phyloP scores from a whole-genome alignment of 2,329 filamentous ascomycete species.

The Penicillium sp. region DNA sequence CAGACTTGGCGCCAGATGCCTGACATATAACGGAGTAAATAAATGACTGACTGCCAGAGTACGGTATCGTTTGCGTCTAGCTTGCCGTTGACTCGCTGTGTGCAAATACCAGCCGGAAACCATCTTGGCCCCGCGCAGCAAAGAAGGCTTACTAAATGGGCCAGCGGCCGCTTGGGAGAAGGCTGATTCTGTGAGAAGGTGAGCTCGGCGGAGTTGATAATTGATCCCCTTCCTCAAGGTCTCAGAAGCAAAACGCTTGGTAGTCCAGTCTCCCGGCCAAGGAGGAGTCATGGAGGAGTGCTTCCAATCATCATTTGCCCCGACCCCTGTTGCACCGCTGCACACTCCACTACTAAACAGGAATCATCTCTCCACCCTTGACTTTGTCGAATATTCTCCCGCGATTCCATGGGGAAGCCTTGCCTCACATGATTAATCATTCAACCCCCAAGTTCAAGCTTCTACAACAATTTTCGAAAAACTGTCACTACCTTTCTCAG shows the following conservation, averaged over 20 bases:
- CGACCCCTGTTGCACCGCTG: slow-evolving; percentile 2
- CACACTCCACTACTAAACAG: neutral
- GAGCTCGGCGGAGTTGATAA: neutral
- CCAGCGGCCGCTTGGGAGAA: neutral
- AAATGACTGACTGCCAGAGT: no score
- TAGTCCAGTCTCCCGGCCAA: neutral
- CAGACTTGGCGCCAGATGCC: neutral
- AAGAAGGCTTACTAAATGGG: neutral
- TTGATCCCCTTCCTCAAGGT: neutral
- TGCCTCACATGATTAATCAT: slow-evolving; percentile 21
- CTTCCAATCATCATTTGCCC: neutral
- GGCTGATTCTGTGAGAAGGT: neutral
- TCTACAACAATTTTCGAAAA: neutral
- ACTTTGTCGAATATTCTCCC: slow-evolving; percentile 23
- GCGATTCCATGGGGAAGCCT: slow-evolving; percentile 20
- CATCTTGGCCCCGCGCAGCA: neutral
- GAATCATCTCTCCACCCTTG: neutral
- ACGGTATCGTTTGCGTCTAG: neutral
- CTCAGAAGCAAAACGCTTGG: neutral
- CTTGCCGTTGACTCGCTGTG: neutral
- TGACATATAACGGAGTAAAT: neutral
- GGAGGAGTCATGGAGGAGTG: neutral
- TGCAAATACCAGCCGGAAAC: neutral
- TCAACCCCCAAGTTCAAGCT: slow-evolving; percentile 3
- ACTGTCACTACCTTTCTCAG: neutral